Base-by-base conservation (phyloP, 108 stramenopile species). In the Fistulifera solaris region DNA sequence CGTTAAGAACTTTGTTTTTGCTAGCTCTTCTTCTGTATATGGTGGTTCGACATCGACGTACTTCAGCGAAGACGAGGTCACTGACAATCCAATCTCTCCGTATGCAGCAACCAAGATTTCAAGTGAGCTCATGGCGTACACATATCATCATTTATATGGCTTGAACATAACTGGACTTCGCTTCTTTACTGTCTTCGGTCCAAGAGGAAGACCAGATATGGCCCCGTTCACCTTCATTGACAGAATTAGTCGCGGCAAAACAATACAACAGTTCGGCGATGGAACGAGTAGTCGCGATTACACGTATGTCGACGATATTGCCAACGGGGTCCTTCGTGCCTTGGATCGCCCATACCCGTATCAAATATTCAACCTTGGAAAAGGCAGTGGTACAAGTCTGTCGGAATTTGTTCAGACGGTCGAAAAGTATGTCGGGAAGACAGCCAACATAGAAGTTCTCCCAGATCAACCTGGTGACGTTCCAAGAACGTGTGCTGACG, bases 401-500 rank as follows among this genome's bases (percentile, higher is more conserved):
- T 75, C 70, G 40, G 75, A 90, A 18, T 93, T 97, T 61, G 94
- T 97, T 61, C 19, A 46, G 2, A 51, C 91, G 25, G 91, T 95
- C 19, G 85, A 94, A 58, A 69, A 80, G 53, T 54, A 74, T 54
- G 67, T 72, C 14, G 89, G 89, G 19, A 93, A 85, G 43, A 65
- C 73, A 53, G 93, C 96, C 1, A 70, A 66, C 40, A 89, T 91
- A 39, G 52, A 75, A 31, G 38, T 80, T 11, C 58, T 89, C 11
- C 94, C 94, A 19, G 88, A 87, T 41, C 96, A 94, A 66, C 89
- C 94, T 0, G 96, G 96, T 17, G 96, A 97, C 64, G 96, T 95
- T 1, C 89, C 92, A 2, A 75, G 80, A 63, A 96, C 94, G 1
- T 93, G 87, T 72, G 92, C 94, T 21, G 81, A 95, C 75, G 80